Evolutionary conservation across 2,329 filamentous ascomycete genomes (phyloP).

Genomic region (Dactylellina parvicollis): DNA sequence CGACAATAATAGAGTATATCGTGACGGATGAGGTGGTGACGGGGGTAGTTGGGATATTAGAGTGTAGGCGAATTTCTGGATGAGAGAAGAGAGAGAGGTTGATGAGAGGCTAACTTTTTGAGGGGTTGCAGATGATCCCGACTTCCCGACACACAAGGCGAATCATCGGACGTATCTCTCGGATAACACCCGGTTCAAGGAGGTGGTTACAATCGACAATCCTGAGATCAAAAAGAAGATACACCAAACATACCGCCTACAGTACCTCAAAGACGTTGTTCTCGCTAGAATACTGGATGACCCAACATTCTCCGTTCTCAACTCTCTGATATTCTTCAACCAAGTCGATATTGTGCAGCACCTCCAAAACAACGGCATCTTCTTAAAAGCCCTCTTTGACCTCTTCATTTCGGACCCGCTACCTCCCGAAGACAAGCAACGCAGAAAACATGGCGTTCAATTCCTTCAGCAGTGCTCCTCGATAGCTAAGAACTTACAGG

Average conservation of each 20-base stretch:
- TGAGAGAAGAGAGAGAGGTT: conserved; percentile 23
- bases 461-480: conserved; percentile 97
- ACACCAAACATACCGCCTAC: conserved; percentile 92
- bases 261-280: conserved; percentile 98
- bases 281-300: conserved; percentile 95
- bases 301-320: conserved; percentile 95
- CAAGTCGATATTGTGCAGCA: conserved; percentile 98
- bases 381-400: conserved; percentile 84
- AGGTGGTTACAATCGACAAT: conserved; percentile 92
- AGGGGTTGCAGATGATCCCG: conserved; percentile 79
- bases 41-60: conserved; percentile 91
- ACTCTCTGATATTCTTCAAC: conserved; percentile 98
- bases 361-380: conserved; percentile 80
- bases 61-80: conserved; percentile 71
- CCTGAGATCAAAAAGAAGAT: conserved; percentile 85
- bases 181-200: conserved; percentile 89
- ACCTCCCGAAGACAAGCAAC: conserved; percentile 68
- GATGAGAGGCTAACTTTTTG: conserved; percentile 59
- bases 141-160: conserved; percentile 96
- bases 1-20: conserved; percentile 89
- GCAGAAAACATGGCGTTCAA: conserved; percentile 82
- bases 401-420: conserved; percentile 71
- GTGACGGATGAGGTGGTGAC: conserved; percentile 89
- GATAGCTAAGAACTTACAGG: conserved; percentile 93
- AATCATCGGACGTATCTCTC: conserved; percentile 94